phyloP scores from a whole-genome alignment of 345 rosid species.

The Dipteronia sinensis region DNA sequence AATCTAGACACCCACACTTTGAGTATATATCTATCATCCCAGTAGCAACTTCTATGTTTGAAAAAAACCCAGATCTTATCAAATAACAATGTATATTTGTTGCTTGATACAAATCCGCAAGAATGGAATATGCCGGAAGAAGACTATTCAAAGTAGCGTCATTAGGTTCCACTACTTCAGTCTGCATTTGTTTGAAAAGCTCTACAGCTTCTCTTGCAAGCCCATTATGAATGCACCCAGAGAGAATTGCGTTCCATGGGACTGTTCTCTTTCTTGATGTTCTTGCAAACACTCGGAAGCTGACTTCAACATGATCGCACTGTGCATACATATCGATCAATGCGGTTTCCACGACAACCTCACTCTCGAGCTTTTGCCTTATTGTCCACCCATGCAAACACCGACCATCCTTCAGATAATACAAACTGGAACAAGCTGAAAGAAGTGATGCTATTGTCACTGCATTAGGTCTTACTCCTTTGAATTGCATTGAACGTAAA shows the following conservation, averaged over 20 bases:
- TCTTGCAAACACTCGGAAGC: slow-evolving; percentile 55
- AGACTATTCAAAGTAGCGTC: slow-evolving; percentile 61
- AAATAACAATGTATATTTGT: slow-evolving; percentile 54
- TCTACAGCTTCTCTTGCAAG: slow-evolving; percentile 44
- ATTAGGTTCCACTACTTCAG: slow-evolving; percentile 47
- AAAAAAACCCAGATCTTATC: slow-evolving; percentile 49
- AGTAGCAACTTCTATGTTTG: slow-evolving; percentile 41
- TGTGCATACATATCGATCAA: slow-evolving; percentile 88
- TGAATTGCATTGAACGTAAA: slow-evolving; percentile 30
- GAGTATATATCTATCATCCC: slow-evolving; percentile 51
- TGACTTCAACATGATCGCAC: slow-evolving; percentile 52
- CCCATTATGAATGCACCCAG: slow-evolving; percentile 56
- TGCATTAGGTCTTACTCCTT: slow-evolving; percentile 52
- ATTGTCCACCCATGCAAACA: slow-evolving; percentile 79
- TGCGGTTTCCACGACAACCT: slow-evolving; percentile 66
- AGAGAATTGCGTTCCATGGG: slow-evolving; percentile 75
- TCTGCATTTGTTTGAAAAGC: slow-evolving; percentile 51
- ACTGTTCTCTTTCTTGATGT: slow-evolving; percentile 52
- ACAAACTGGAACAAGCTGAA: slow-evolving; percentile 58
- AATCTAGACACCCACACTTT: slow-evolving; percentile 61
- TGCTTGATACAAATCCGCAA: slow-evolving; percentile 55
- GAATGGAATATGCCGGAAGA: slow-evolving; percentile 62
- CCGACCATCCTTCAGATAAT: slow-evolving; percentile 48
- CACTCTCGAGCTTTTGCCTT: slow-evolving; percentile 49
- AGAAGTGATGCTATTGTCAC: slow-evolving; percentile 73